Evolutionary conservation across 352 stramenopile species (phyloP).

Genomic region (Phytophthora europaea): DNA sequence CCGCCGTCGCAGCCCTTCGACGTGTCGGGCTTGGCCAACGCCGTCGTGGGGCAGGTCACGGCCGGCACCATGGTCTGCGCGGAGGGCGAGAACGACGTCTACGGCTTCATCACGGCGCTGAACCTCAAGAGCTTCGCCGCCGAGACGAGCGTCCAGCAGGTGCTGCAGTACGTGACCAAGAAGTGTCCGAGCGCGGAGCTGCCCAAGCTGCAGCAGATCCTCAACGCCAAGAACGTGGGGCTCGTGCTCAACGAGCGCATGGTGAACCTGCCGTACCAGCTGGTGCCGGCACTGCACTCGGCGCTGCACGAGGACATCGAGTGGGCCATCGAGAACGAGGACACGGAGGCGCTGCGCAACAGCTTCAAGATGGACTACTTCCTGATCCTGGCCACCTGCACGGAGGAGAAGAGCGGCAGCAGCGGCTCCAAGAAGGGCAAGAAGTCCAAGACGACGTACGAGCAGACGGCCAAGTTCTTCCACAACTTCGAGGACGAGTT

Average conservation of each 20-base stretch:
- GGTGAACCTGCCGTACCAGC: slow-evolving; percentile 89
- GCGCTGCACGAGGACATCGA: slow-evolving; percentile 89
- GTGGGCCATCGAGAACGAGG: slow-evolving; percentile 84
- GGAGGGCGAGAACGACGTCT: slow-evolving; percentile 83
- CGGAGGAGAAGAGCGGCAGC: slow-evolving; percentile 58
- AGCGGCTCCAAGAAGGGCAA: slow-evolving; percentile 63
- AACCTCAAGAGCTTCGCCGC: slow-evolving; percentile 65
- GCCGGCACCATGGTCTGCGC: slow-evolving; percentile 86
- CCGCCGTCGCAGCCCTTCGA: slow-evolving; percentile 82
- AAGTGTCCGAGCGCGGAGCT: slow-evolving; percentile 66
- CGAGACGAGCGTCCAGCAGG: slow-evolving; percentile 73
- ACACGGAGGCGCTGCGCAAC: slow-evolving; percentile 63
- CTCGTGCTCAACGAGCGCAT: slow-evolving; percentile 88
- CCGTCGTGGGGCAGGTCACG: slow-evolving; percentile 79
- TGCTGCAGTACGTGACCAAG: slow-evolving; percentile 83
- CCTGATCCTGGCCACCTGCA: slow-evolving; percentile 76
- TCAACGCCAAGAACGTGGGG: slow-evolving; percentile 66
- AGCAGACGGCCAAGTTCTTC: slow-evolving; percentile 79
- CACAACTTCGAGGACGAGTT: slow-evolving; percentile 92
- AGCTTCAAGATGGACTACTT: slow-evolving; percentile 90
- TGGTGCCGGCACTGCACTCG: slow-evolving; percentile 82
- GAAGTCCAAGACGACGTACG: slow-evolving; percentile 81
- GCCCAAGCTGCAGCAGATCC: slow-evolving; percentile 67
- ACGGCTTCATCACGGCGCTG: slow-evolving; percentile 89
- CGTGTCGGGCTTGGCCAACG: slow-evolving; percentile 81